phyloP scores from a whole-genome alignment of 2,329 filamentous ascomycete genomes.

The Phialophora macrospora region DNA sequence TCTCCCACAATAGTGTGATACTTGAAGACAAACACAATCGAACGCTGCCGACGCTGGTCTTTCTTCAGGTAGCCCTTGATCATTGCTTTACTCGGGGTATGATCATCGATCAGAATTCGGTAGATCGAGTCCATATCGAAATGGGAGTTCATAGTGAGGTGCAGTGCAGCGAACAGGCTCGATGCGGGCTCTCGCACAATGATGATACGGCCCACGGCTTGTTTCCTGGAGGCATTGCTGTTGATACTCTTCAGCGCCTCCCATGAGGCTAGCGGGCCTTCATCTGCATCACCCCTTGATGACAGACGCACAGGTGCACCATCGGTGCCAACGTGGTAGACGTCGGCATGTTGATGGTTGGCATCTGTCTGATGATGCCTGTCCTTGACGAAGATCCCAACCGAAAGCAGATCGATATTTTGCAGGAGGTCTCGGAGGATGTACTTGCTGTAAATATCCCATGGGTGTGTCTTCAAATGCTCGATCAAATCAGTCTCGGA shows the following conservation, averaged over 20 bases:
- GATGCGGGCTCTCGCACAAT: constrained; percentile 67
- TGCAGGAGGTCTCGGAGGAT: constrained; percentile 52
- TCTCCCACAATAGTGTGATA: constrained; percentile 67
- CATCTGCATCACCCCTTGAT: constrained; percentile 41
- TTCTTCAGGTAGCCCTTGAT: constrained; percentile 58
- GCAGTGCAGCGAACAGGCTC: constrained; percentile 63
- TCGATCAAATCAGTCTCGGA: constrained; percentile 52
- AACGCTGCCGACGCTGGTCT: constrained; percentile 57
- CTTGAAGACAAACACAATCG: constrained; percentile 68
- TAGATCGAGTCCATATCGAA: constrained; percentile 69
- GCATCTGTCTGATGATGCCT: constrained; percentile 50
- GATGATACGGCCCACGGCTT: constrained; percentile 63
- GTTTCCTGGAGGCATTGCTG: constrained; percentile 45
- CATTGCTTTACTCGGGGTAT: constrained; percentile 46
- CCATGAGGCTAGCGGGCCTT: constrained; percentile 46
- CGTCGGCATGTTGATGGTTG: constrained; percentile 59
- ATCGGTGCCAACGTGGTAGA: constrained; percentile 61
- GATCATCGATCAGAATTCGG: constrained; percentile 59
- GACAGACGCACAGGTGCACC: constrained; percentile 48
- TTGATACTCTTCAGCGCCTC: constrained; percentile 46
- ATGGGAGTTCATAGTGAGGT: constrained; percentile 61
- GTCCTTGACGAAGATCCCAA: constrained; percentile 46
- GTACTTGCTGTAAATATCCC: constrained; percentile 48
- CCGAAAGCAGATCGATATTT: constrained; percentile 47
- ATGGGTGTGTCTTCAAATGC: constrained; percentile 52